A percentile compares a stretch with the other conserved stretches of the same genome.
phyloP scores from a whole-genome alignment of 2,329 filamentous ascomycete species.

The Emergomyces africanus region DNA sequence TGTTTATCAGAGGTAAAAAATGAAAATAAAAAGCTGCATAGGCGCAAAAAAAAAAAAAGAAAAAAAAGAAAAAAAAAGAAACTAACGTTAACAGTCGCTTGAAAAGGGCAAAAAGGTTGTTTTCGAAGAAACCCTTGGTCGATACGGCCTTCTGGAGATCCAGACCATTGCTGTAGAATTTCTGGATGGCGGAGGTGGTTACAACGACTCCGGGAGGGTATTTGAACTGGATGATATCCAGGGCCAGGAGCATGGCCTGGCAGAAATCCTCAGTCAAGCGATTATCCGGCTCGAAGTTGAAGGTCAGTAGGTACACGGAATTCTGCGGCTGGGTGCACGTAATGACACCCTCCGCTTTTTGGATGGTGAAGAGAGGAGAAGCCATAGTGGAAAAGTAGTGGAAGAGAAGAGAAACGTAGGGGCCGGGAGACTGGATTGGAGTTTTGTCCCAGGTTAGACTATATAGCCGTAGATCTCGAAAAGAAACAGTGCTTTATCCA shows the following conservation, averaged over 20 bases:
- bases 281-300: slow-evolving; percentile 61
- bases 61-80: background rate
- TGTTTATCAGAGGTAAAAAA: background rate
- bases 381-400: background rate
- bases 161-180: slow-evolving; percentile 78
- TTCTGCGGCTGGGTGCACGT: slow-evolving; percentile 3
- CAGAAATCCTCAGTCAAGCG: slow-evolving; percentile 58
- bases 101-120: slow-evolving; percentile 52
- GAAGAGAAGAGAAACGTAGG: background rate
- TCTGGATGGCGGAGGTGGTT: slow-evolving; percentile 60
- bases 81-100: slow-evolving; percentile 46
- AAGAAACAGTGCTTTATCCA: background rate
- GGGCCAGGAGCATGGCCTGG: slow-evolving; percentile 52
- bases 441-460: background rate
- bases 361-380: slow-evolving; percentile 1
- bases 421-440: background rate
- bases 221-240: slow-evolving; percentile 61
- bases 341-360: background rate
- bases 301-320: slow-evolving; percentile 53
- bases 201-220: slow-evolving; percentile 60
- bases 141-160: slow-evolving; percentile 55
- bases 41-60: background rate
- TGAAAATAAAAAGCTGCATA: no score
- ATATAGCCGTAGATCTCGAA: background rate
- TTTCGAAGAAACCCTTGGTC: slow-evolving; percentile 49